Evolutionary conservation across 169 alveolate genomes (phyloP), one percentile per base, ranked within the genome.

Genomic region (Babesia bovis): DNA sequence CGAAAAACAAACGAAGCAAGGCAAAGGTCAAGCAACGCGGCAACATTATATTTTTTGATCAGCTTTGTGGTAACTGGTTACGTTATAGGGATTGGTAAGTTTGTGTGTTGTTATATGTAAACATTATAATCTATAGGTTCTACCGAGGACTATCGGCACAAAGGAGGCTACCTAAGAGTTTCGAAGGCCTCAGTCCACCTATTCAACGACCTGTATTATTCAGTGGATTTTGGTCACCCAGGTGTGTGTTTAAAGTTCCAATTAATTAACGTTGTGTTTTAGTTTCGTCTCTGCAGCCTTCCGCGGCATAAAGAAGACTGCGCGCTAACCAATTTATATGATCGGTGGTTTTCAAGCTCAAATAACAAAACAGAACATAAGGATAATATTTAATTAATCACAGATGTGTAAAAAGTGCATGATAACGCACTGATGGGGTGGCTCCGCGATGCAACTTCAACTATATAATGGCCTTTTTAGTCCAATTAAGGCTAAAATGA

Each of bases 221-320:
- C 75, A 85, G 90, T 1, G 92, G 92, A 17, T 87, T 87, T 56
- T 87, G 92, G 92, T 84, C 92, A 3, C 50, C 41, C 70, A 79
- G 68, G 89, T 85, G 40, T 33, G 61, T 51, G 25, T 45, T 10
- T 41, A 26, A 59, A 26, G 40, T n/a, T 5, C 26, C 32, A n/a
- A 13, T 3, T 17, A 47, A 9, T 4, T 9, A 28, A 15, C 9
- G 47, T 6, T 17, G 0, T 55, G 23, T 45, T 17, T 15, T 40
- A 74, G 84, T 35, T 74, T 74, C 33, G 84, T 74, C 38, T 40
- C 84, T 4, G 49, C 52, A 5, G 67, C 65, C 9, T 30, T 74
- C 17, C 67, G 63, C 13, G 30, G 50, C 12, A 5, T 74, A 10
- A 12, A 41, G 17, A 74, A 45, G 67, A 58, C 65, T 1, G 47